Base-by-base conservation (phyloP, 2,329 filamentous ascomycete species). In the Arthrocladium fulminans region DNA sequence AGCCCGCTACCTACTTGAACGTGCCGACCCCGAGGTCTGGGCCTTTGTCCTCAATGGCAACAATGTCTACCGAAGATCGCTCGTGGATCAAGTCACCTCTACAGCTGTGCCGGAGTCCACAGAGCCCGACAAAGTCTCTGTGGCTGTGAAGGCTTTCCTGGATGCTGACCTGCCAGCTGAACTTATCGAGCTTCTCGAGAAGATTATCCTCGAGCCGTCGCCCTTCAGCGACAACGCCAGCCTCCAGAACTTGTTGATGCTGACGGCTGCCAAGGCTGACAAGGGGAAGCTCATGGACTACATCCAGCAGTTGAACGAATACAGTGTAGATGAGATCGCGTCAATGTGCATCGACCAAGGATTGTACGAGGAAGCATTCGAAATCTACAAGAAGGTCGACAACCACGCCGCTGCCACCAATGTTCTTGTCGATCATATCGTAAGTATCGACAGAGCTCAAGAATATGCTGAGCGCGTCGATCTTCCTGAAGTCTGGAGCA, bases 161-260 rank as follows among this genome's bases (percentile, higher is more conserved):
- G 82, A 84, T 57, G 86, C 86, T 49, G 92, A 98, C 62, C 76
- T 98, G 57, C 92, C 92, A 7, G 82, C 83, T 3, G 92, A 98
- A 73, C 78, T 98, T 45, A 97, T 98, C 60, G 94, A 98, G 67
- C 80, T 98, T 30, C 78, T 98, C 15, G 94, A 98, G 75, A 98
- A 97, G 81, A 98, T 98, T 58, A 90, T 98, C 25, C 74, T 98
- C n/a, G 92, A 98, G 74, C 94, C 92, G n/a, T 94, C 90, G 3
- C 87, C 87, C 3, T 98, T 98, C 75, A 96, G 88, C 61, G 94
- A 98, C 70, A 98, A 98, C 68, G 80, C 88, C 62, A 96, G 87
- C 65, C 75, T 98, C 50, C 94, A 98, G 70, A 98, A 98, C 68
- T 72, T 98, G 51, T 80, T 98, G 53, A 87, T 98, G 75, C 83